Conservation (phyloP, 2,329 filamentous ascomycete genomes). For the Aspergillus persii region DNA sequence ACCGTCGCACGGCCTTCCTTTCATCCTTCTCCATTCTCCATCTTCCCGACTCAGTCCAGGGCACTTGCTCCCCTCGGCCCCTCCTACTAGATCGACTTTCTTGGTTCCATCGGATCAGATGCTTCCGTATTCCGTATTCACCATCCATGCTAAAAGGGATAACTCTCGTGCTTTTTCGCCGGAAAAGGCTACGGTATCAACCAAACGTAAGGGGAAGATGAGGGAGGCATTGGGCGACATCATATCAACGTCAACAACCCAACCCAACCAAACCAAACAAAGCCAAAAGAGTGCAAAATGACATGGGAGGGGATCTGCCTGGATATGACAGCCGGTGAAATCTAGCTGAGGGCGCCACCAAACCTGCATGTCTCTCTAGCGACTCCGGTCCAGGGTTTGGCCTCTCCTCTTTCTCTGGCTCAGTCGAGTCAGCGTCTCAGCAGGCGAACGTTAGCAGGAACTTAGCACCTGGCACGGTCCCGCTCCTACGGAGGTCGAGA, state of each 20-base stretch:
- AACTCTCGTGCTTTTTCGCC: background rate
- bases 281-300: background rate
- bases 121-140: background rate
- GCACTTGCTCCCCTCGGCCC: background rate
- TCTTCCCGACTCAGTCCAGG: background rate
- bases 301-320: background rate
- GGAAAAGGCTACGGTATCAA: background rate
- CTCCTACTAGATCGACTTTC: background rate
- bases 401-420: constrained; percentile 1
- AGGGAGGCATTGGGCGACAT: background rate
- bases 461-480: constrained; percentile 16
- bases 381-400: background rate
- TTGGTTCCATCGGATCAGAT: background rate
- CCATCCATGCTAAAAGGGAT: background rate
- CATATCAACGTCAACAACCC: background rate
- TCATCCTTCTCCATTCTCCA: background rate
- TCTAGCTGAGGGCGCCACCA: background rate
- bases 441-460: constrained; percentile 14
- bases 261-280: background rate
- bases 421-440: constrained; percentile 17
- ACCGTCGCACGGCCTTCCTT: background rate
- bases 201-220: background rate
- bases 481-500: constrained; percentile 10
- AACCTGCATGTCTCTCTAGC: background rate
- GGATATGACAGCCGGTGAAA: background rate